These are phyloP conservation scores for Dioscorea cayenensis DNA, from an alignment of 116 monocot genomes.

Conservation along the genomic window DNA sequence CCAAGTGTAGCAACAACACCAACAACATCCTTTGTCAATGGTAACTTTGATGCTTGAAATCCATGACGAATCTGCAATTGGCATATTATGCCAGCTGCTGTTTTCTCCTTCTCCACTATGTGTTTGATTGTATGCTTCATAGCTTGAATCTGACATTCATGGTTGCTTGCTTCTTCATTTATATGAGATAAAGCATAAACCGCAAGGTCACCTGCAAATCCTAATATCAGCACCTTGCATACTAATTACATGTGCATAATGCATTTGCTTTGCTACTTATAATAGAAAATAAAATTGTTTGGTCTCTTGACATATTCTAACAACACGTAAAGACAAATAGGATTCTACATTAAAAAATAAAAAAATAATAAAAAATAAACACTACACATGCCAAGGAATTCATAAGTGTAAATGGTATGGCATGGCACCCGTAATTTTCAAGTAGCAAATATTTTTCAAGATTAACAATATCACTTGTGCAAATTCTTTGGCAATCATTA, in stretches of 20 bases:
- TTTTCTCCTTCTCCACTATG: constrained; percentile 42
- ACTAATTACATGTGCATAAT: background rate
- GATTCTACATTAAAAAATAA: no score
- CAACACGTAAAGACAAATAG: no score
- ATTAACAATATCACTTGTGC: background rate
- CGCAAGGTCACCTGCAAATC: constrained; percentile 45
- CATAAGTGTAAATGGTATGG: background rate
- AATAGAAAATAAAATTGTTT: background rate
- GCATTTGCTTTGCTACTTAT: background rate
- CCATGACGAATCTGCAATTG: constrained; percentile 41
- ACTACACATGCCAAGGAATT: background rate
- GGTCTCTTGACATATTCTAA: no score
- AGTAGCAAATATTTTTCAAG: background rate
- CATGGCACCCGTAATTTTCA: background rate
- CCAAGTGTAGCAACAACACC: constrained; percentile 76
- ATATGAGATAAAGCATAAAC: constrained; percentile 34
- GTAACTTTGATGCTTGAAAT: constrained; percentile 31
- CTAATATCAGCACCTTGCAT: background rate
- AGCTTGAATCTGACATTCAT: constrained; percentile 16
- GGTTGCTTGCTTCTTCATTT: constrained; percentile 20
- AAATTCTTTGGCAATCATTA: background rate
- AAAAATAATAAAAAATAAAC: background rate
- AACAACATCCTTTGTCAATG: constrained; percentile 56
- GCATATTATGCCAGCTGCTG: constrained; percentile 69
- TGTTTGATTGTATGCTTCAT: constrained; percentile 42